These are phyloP conservation scores for Rauvolfia tetraphylla DNA, from an alignment of 257 asterid species.

Conservation along the genomic window DNA sequence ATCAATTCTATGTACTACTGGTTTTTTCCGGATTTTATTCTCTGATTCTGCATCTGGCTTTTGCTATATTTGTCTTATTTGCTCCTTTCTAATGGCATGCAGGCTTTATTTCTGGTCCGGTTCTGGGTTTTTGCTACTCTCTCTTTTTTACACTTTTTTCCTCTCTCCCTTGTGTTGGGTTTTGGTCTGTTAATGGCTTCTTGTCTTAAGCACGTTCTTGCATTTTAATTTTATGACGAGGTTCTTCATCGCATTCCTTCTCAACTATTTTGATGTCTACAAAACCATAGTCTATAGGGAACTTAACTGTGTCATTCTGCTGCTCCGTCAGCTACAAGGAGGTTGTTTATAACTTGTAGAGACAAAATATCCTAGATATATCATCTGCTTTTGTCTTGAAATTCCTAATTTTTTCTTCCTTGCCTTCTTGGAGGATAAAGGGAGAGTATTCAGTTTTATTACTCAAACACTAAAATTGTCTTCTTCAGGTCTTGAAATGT, in stretches of 20 bases:
- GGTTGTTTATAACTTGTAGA: background rate
- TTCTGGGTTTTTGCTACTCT: background rate
- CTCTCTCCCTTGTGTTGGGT: background rate
- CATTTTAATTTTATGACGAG: background rate
- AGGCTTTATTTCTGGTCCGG: background rate
- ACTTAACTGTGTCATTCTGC: background rate
- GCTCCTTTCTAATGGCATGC: background rate
- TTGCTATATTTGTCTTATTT: too few species aligned
- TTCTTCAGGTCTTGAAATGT: constrained; percentile 71
- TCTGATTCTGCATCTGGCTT: constrained; percentile 6
- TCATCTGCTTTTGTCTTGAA: background rate
- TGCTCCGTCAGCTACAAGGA: too few species aligned
- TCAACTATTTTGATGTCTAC: background rate
- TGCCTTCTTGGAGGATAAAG: background rate
- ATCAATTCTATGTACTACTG: background rate
- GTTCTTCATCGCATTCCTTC: background rate
- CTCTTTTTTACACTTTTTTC: background rate
- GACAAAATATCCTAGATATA: background rate
- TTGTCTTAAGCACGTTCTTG: background rate
- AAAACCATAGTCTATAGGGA: background rate
- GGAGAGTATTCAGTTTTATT: background rate
- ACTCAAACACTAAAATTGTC: background rate
- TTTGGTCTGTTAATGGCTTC: background rate
- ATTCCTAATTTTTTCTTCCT: background rate
- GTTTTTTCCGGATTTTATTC: background rate